These are phyloP conservation scores for Raddia distichophylla DNA, from an alignment of 176 grass and related monocot genomes.

Conservation along the genomic window DNA sequence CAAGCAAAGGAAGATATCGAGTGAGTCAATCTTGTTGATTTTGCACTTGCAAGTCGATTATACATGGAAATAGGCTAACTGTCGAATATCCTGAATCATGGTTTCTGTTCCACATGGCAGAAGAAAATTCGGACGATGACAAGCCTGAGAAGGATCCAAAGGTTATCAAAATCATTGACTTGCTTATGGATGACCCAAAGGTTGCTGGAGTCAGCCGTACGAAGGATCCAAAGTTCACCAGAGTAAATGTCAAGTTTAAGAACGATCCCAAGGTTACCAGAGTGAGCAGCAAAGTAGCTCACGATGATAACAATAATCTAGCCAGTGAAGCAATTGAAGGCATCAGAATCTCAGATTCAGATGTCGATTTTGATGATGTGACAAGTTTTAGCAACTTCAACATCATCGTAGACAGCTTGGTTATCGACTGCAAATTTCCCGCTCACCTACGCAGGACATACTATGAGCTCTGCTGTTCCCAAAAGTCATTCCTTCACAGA, in stretches of 20 bases:
- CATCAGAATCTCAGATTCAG: slow-evolving; percentile 38
- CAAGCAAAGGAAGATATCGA: slow-evolving; percentile 33
- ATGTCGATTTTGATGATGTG: slow-evolving; percentile 6
- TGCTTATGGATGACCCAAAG: slow-evolving; percentile 2
- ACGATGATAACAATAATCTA: background rate
- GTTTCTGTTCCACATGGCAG: background rate
- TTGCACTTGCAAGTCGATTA: background rate
- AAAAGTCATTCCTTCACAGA: slow-evolving; percentile 48
- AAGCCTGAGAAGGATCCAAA: background rate
- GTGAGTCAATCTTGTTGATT: slow-evolving; percentile 29
- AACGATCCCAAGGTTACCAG: background rate
- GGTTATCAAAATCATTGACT: background rate
- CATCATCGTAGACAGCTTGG: slow-evolving; percentile 39
- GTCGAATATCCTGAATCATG: slow-evolving; percentile 21
- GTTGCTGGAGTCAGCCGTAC: background rate
- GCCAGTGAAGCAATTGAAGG: slow-evolving; percentile 21
- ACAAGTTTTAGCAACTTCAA: slow-evolving; percentile 36
- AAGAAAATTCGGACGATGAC: background rate
- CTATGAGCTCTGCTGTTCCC: slow-evolving; percentile 47
- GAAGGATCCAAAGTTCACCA: slow-evolving; percentile 1
- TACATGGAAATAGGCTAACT: slow-evolving; percentile 3
- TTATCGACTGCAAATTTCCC: slow-evolving; percentile 43
- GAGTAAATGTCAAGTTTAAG: background rate
- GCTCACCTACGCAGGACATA: slow-evolving; percentile 33
- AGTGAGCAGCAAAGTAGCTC: background rate